phyloP scores from a whole-genome alignment of 768 basidiomycete genomes.

The Postia placenta region DNA sequence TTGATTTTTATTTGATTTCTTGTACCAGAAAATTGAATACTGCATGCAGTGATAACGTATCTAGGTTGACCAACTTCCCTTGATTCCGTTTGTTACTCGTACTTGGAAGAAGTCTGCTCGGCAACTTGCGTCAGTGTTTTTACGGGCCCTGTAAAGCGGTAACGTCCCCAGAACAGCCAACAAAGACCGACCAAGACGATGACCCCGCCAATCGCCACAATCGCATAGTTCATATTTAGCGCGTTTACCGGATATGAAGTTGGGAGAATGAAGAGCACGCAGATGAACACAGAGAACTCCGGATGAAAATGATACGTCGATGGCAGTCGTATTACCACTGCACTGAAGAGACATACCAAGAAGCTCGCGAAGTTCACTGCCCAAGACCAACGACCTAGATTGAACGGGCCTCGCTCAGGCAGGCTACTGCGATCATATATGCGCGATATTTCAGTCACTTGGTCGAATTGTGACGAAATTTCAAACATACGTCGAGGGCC shows the following conservation, averaged over 20 bases:
- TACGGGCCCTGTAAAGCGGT: slow-evolving; percentile 39
- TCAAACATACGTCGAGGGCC: slow-evolving; percentile 43
- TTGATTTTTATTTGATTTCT: no score
- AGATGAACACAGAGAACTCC: slow-evolving; percentile 49
- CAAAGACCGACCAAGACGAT: slow-evolving; percentile 37
- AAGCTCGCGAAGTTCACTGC: slow-evolving; percentile 42
- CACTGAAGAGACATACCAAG: slow-evolving; percentile 26
- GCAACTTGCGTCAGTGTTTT: slow-evolving; percentile 28
- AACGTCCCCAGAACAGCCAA: slow-evolving; percentile 44
- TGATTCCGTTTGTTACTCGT: no score
- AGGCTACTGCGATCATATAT: no score
- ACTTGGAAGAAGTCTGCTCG: no score
- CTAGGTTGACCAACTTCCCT: no score
- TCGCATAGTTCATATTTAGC: slow-evolving; percentile 53
- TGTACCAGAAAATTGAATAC: no score
- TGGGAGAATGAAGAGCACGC: slow-evolving; percentile 49
- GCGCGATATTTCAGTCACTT: no score
- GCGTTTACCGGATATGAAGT: slow-evolving; percentile 45
- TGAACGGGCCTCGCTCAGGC: slow-evolving; percentile 41
- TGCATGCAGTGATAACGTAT: no score
- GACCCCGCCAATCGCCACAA: slow-evolving; percentile 45
- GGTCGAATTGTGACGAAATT: no score
- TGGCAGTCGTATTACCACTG: no score
- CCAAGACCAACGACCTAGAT: slow-evolving; percentile 48
- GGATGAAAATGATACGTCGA: neutral